A percentile compares a stretch with the other conserved stretches of the same genome.
Evolutionary conservation across 257 asterid species (phyloP).

Genomic region (Penstemon newberryi): DNA sequence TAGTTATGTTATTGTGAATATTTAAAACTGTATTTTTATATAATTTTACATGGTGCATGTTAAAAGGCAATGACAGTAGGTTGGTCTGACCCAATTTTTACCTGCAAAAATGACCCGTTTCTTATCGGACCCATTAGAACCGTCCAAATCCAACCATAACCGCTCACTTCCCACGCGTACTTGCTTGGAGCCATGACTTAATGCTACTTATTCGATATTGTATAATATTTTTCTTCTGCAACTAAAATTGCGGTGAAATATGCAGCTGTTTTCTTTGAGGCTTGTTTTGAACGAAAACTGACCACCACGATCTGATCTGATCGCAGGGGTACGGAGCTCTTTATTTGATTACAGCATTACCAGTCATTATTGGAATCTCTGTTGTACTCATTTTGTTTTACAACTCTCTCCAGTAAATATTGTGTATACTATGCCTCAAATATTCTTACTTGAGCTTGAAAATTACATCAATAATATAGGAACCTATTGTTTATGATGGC

Average conservation of each 20-base stretch:
- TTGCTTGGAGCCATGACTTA: neutral
- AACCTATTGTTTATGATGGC: neutral
- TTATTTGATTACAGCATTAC: conserved; percentile 84
- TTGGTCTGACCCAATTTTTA: no score
- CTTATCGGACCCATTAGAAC: no score
- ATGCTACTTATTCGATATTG: conserved; percentile 8
- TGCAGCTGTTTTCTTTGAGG: neutral
- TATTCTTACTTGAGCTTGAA: conserved; percentile 25
- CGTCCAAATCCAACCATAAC: no score
- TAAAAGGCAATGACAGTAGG: no score
- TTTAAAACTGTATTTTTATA: no score
- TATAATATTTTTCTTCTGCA: neutral
- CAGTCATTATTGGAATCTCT: conserved; percentile 78
- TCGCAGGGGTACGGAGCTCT: conserved; percentile 92
- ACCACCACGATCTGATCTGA: neutral
- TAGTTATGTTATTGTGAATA: no score
- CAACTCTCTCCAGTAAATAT: conserved; percentile 69
- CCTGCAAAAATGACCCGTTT: no score
- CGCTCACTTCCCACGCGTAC: neutral
- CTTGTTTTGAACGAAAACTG: conserved; percentile 2
- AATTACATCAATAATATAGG: neutral
- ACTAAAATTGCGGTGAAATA: conserved; percentile 12
- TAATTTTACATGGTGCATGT: no score
- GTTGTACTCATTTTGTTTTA: conserved; percentile 79
- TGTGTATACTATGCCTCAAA: neutral